Base-by-base conservation (phyloP, 495 filamentous ascomycete genomes). In the Aspergillus sclerotiicarbonarius region DNA sequence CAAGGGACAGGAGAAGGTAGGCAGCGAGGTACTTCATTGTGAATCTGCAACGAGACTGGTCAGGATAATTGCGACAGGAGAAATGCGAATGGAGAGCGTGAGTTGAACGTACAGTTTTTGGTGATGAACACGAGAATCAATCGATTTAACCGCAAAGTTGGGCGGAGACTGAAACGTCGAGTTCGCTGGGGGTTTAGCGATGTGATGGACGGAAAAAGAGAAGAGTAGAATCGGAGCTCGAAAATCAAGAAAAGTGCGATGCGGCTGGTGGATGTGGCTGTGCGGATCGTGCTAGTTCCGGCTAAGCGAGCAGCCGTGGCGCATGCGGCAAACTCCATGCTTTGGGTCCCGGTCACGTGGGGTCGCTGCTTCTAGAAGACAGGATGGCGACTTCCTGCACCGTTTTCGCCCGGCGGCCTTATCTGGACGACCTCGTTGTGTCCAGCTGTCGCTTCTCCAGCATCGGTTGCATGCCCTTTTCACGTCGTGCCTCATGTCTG, bases 11-110 rank as follows among this genome's bases (percentile, higher is more conserved):
- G 74, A 98, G 94, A 69, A 98, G 90, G 87, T 96, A 98, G 72
- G 94, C 92, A 74, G 94, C 95, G 81, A 98, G 89, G 81, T 98
- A 87, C 92, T 98, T 98, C 94, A 98, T 98, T 90, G 87, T 93
- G 80, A 78, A 70, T 75, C 65, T 76, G 55, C 50, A 56, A 56
- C 46, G 29, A 57, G 58, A 61, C 56, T 25, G 6, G 35, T 60
- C 41, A 55, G 58, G 29, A 41, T 2, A 15, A 9, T 44, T 19
- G 21, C 44, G 65, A 64, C 47, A 43, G 52, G 46, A 33, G 30
- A 25, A 60, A 19, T 16, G 31, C 39, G 13, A 51, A 46, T 45
- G 15, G 9, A 8, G 37, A 6, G 10, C 18, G 13, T 9, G 31
- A 25, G 44, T 33, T 35, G 21, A 54, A 72, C 73, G 58, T 71